Percentiles rank a stretch among this genome's conserved stretches.
Conservation (phyloP, 441 rosid species). For the Brassica balearica region DNA sequence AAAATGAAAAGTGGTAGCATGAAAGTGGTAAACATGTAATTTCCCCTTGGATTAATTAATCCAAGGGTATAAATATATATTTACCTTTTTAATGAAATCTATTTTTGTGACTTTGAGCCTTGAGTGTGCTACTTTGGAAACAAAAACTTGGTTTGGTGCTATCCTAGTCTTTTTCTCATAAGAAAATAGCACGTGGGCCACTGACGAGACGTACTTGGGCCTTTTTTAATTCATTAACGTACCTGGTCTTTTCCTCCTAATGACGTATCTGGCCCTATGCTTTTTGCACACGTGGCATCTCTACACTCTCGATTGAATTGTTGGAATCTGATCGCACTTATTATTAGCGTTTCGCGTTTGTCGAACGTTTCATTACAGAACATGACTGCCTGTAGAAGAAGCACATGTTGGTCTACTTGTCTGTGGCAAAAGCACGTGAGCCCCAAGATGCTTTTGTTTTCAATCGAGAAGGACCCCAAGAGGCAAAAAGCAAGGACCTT, state of each 20-base stretch:
- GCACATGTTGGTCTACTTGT: conserved; percentile 3
- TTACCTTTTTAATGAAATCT: no score
- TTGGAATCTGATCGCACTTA: not conserved
- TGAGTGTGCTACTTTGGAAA: no score
- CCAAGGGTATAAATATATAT: no score
- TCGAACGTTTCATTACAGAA: conserved; percentile 15
- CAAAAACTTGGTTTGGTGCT: no score
- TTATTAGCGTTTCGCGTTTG: conserved; percentile 17
- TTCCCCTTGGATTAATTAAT: no score
- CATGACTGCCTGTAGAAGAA: not conserved
- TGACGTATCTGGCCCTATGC: conserved; percentile 29
- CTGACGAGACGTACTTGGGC: conserved; percentile 18
- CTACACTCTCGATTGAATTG: not conserved
- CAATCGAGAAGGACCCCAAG: conserved; percentile 27
- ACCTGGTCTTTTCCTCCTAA: conserved; percentile 29
- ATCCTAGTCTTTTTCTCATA: not conserved
- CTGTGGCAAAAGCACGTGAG: conserved; percentile 14
- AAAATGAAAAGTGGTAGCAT: no score
- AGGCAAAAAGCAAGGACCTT: conserved; percentile 19
- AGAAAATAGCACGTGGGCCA: conserved; percentile 33
- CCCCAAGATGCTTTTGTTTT: conserved; percentile 26
- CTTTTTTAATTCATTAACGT: not conserved
- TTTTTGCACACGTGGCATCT: conserved; percentile 27
- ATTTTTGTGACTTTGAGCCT: no score
- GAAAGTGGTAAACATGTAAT: no score